Percentiles rank a stretch among this genome's conserved stretches.
phyloP scores from a whole-genome alignment of 2,329 filamentous ascomycete species.

The Aureobasidium pullulans region DNA sequence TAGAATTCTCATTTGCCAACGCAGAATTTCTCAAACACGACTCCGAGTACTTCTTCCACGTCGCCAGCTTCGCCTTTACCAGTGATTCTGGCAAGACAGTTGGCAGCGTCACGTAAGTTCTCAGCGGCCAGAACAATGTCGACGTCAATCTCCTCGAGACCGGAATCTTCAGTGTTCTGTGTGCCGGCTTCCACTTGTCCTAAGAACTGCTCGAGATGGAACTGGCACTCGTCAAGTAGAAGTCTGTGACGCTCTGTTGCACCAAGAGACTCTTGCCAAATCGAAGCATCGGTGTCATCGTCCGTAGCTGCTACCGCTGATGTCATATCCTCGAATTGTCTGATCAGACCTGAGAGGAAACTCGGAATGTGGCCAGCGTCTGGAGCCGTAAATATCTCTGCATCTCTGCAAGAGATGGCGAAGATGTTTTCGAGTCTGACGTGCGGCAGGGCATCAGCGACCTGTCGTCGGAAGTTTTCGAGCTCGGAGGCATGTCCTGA shows the following conservation, averaged over 20 bases:
- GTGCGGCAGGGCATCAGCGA: slow-evolving; percentile 36
- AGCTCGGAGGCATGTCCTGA: slow-evolving; percentile 7
- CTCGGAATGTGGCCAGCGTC: slow-evolving; percentile 51
- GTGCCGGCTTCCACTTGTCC: slow-evolving; percentile 39
- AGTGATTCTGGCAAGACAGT: slow-evolving; percentile 77
- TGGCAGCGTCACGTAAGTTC: slow-evolving; percentile 72
- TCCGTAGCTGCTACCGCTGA: slow-evolving; percentile 32
- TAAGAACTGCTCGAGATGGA: slow-evolving; percentile 67
- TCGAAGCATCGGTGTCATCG: slow-evolving; percentile 47
- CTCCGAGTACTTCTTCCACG: slow-evolving; percentile 89
- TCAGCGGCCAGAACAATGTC: slow-evolving; percentile 91
- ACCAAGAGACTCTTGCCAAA: slow-evolving; percentile 77
- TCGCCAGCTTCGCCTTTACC: slow-evolving; percentile 78
- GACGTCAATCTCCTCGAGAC: slow-evolving; percentile 40
- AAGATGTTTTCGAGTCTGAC: slow-evolving; percentile 43
- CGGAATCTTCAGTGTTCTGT: slow-evolving; percentile 5
- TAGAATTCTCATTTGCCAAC: slow-evolving; percentile 30
- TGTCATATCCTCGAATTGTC: slow-evolving; percentile 64
- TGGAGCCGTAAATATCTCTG: slow-evolving; percentile 3
- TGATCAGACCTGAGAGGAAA: slow-evolving; percentile 61
- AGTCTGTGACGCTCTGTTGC: slow-evolving; percentile 85
- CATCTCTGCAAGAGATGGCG: slow-evolving; percentile 61
- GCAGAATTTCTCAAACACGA: slow-evolving; percentile 85
- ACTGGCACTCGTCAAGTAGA: slow-evolving; percentile 66
- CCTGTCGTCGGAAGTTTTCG: slow-evolving; percentile 15